Percentiles rank a stretch among this genome's conserved stretches.
Conservation (phyloP, 2,329 filamentous ascomycete genomes). For the Huntiella decipiens region DNA sequence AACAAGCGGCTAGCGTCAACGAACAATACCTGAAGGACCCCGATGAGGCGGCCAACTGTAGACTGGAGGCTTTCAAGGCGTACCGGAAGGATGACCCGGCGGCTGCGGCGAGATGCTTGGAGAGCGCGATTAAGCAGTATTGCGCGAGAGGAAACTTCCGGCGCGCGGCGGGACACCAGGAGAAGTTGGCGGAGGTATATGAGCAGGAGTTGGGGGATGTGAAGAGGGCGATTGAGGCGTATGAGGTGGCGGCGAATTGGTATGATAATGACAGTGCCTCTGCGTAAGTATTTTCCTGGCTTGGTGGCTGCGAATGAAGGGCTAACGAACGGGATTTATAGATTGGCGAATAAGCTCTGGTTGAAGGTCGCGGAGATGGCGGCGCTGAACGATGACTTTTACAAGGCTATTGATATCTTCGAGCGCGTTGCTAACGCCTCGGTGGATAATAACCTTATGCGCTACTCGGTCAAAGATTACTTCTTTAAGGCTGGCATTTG, state of each 20-base stretch:
- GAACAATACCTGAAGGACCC: conserved; percentile 68
- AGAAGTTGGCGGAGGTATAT: conserved; percentile 70
- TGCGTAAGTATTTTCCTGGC: conserved; percentile 36
- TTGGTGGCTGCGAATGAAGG: not conserved
- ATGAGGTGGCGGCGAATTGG: conserved; percentile 73
- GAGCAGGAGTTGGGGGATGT: conserved; percentile 65
- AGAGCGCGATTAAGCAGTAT: conserved; percentile 68
- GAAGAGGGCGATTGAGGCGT: conserved; percentile 61
- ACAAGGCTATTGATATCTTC: conserved; percentile 62
- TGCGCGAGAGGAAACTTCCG: conserved; percentile 79
- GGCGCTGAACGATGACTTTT: conserved; percentile 67
- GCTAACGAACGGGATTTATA: conserved; percentile 19
- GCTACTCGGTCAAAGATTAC: conserved; percentile 88
- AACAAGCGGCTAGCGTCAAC: conserved; percentile 69
- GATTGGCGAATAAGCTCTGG: conserved; percentile 80
- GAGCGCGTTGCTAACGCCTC: conserved; percentile 64
- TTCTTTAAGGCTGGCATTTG: conserved; percentile 88
- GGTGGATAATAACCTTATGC: conserved; percentile 81
- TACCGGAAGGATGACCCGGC: conserved; percentile 73
- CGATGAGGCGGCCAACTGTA: conserved; percentile 76
- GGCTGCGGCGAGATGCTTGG: conserved; percentile 63
- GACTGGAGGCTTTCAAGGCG: conserved; percentile 85
- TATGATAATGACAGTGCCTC: conserved; percentile 73
- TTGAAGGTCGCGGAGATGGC: conserved; percentile 81
- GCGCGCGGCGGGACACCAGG: conserved; percentile 75